Base-by-base conservation (phyloP, 2,329 filamentous ascomycete species). In the Leptographium lundbergii region DNA sequence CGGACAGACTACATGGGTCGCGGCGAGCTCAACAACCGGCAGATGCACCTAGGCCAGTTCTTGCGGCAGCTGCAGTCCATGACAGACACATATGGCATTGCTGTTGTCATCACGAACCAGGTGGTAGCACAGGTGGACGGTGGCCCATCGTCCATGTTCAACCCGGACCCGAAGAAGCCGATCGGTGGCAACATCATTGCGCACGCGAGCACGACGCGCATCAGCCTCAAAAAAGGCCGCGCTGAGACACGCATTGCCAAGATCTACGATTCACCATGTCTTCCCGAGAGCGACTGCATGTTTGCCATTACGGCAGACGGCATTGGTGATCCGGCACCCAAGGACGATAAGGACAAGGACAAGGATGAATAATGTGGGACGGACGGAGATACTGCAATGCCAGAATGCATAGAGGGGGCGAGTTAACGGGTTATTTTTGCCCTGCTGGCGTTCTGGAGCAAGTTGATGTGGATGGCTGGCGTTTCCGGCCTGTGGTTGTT, bases 181-280 rank as follows among this genome's bases (percentile, higher is more conserved):
- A 96, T 99, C 70, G 94, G 94, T 65, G 94, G 94, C 64, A 97
- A 99, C 72, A 99, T 99, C 65, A 97, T 99, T 70, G 94, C 95
- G 3, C 94, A 99, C 71, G 91, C 94, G 57, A 96, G 90, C 69
- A 99, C 94, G 1, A 99, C 94, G 2, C 81, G 94, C 68, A 81
- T 99, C 66, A 96, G 91, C 68, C 72, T 99, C 69, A 96, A 96
- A 77, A 99, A 99, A 73, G 95, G 94, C 1, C 81, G 94, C 59
- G 94, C 82, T 34, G 94, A 99, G 78, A 99, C 94, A 25, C 84
- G 94, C 76, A 89, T 99, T 65, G 96, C 94, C 76, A 99, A 97
- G 79, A 99, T 99, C 63, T 99, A 99, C 70, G 95, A 99, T 74
- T 97, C 91, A 66, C 94, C 94, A 2, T 99, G 94, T 73, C 76